Evolutionary conservation across 1,284 basidiomycete species (phyloP).

Genomic region (Cryptococcus sp.): DNA sequence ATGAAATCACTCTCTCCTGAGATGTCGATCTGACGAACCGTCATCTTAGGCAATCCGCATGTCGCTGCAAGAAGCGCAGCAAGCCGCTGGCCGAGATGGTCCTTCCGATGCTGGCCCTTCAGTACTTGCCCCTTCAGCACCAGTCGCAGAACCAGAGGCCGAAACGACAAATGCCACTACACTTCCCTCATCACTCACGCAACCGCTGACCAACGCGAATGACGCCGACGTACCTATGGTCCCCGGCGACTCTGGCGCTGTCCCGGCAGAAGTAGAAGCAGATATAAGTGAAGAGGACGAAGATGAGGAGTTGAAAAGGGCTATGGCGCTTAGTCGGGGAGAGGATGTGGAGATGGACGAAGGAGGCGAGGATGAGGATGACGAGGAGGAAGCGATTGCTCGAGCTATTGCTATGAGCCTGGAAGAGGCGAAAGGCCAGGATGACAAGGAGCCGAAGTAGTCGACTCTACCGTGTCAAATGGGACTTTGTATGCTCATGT

Average conservation of each 20-base stretch:
- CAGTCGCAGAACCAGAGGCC: slow-evolving; percentile 29
- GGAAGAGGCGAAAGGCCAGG: slow-evolving; percentile 49
- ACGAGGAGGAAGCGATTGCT: slow-evolving; percentile 65
- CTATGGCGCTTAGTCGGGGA: slow-evolving; percentile 47
- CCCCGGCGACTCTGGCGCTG: slow-evolving; percentile 24
- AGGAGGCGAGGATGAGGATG: slow-evolving; percentile 46
- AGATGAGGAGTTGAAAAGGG: slow-evolving; percentile 45
- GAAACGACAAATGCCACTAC: slow-evolving; percentile 15
- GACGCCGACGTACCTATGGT: slow-evolving; percentile 24
- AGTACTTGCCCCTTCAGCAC: slow-evolving; percentile 29
- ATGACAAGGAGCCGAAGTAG: slow-evolving; percentile 35
- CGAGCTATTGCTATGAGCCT: slow-evolving; percentile 66
- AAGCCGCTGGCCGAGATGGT: slow-evolving; percentile 64
- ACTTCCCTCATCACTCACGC: slow-evolving; percentile 24
- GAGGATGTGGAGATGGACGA: slow-evolving; percentile 48
- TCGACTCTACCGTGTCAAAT: neutral
- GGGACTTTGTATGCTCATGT: no score
- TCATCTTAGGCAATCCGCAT: slow-evolving; percentile 79
- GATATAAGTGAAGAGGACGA: slow-evolving; percentile 35
- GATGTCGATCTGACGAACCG: neutral
- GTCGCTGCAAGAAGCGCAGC: slow-evolving; percentile 96
- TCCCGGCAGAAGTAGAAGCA: slow-evolving; percentile 29
- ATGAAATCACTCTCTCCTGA: neutral
- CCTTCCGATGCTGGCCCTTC: slow-evolving; percentile 16
- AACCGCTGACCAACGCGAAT: slow-evolving; percentile 33